A percentile compares a stretch with the other conserved stretches of the same genome.
Conservation (phyloP, 208 protist genomes). For the Trypanosoma congolense region DNA sequence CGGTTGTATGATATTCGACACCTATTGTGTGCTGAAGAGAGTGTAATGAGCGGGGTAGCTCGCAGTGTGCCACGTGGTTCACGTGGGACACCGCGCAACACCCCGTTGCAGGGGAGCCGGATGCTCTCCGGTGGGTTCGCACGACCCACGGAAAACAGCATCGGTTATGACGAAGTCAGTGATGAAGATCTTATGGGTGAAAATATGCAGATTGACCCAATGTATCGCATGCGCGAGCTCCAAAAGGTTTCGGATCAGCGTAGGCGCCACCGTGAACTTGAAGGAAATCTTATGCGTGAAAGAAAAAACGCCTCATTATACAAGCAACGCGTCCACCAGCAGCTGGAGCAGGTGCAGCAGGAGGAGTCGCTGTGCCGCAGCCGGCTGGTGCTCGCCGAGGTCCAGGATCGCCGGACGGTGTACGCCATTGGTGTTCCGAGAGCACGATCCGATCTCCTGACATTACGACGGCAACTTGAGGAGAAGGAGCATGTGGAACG, state of each 20-base stretch:
- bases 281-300: conserved; percentile 15
- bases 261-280: conserved; percentile 24
- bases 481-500: conserved; percentile 55
- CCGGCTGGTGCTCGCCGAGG: conserved; percentile 40
- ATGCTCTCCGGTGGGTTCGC: neutral
- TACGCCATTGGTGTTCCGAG: conserved; percentile 4
- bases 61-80: conserved; percentile 1
- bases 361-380: conserved; percentile 50
- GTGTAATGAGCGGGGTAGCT: too few species aligned
- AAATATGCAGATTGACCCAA: neutral
- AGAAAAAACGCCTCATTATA: conserved; percentile 24
- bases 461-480: conserved; percentile 26
- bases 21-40: conserved; percentile 22
- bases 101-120: neutral
- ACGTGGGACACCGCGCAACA: neutral
- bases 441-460: conserved; percentile 7
- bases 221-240: conserved; percentile 7
- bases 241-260: conserved; percentile 25
- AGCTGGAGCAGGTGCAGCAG: conserved; percentile 36
- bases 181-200: conserved; percentile 13
- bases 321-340: conserved; percentile 33
- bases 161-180: conserved; percentile 20
- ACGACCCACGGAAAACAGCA: neutral
- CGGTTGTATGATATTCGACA: conserved; percentile 74
- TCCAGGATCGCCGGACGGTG: conserved; percentile 31